Base-by-base conservation (phyloP, 805 yeast species). In the Candida nemodendra region DNA sequence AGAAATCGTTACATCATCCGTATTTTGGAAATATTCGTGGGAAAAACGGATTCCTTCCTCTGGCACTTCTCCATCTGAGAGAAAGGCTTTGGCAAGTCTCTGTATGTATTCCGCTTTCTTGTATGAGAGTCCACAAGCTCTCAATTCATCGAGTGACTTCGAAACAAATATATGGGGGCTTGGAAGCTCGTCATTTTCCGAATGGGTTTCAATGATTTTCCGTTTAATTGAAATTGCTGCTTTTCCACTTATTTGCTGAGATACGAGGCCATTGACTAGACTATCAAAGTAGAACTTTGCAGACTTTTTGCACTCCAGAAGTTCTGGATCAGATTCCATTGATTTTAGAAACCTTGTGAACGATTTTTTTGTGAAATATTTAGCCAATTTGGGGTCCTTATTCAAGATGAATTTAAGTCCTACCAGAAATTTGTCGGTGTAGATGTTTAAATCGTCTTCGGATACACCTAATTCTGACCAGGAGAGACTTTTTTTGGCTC, bases 231-330 rank as follows among this genome's bases (percentile, higher is more conserved):
- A 71, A 8, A 53, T 58, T 0, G 96, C 96, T 1, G 96, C 95
- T 0, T 76, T 72, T 1, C 95, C 95, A 46, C 85, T 79, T 9
- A 85, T 76, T 55, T 84, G 93, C 57, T 85, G 93, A 0, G 83
- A 72, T 3, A 84, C 74, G 3, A 85, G 74, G 4, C 77, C 69
- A 29, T 68, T 59, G 2, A 67, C 67, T 7, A 78, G 54, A 14
- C 65, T 62, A 16, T 60, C 59, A 43, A 71, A 75, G 35, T 71
- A 69, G 33, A 57, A 62, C 11, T 62, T 39, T 4, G 36, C 42
- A 11, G 45, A 36, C 23, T 25, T 34, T 26, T 34, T 32, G 17
- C 31, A 19, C 8, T 27, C 38, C 13, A 17, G 12, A 16, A 22
- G 4, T 23, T 27, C 5, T 19, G 23, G 30, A 36, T 29, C 5